phyloP scores from a whole-genome alignment of 768 basidiomycete species.

The Lyophyllum shimeji region DNA sequence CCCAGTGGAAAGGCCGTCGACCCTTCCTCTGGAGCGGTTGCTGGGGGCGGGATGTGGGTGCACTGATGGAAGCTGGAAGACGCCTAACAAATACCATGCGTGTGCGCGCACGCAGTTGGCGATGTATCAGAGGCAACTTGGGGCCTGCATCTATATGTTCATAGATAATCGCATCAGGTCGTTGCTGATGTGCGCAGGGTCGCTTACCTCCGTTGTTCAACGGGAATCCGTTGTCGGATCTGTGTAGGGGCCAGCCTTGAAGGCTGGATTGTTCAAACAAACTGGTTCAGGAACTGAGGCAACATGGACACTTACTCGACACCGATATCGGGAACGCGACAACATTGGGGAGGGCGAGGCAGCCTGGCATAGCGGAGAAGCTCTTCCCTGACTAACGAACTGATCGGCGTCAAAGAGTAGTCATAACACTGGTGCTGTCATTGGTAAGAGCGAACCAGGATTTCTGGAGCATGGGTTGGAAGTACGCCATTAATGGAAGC shows the following conservation, averaged over 20 bases:
- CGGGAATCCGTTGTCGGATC: background rate
- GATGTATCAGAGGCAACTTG: background rate
- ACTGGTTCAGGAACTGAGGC: background rate
- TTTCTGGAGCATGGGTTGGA: background rate
- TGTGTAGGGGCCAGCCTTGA: background rate
- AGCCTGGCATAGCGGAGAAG: background rate
- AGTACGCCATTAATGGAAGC: background rate
- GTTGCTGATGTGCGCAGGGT: conserved; percentile 2
- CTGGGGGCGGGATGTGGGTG: background rate
- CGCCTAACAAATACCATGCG: background rate
- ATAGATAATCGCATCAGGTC: background rate
- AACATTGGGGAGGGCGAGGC: background rate
- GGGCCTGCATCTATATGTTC: background rate
- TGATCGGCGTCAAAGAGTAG: background rate
- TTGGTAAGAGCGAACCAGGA: background rate
- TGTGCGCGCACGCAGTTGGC: background rate
- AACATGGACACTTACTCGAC: background rate
- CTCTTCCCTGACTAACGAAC: background rate
- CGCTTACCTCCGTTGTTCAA: background rate
- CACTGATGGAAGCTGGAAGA: background rate
- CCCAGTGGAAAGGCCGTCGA: background rate
- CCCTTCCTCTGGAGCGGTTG: background rate
- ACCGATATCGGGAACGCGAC: background rate
- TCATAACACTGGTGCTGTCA: background rate
- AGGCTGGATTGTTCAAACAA: background rate